A percentile compares a stretch with the other conserved stretches of the same genome.
phyloP scores from a whole-genome alignment of 139 green algal genomes.

The Pleodorina starrii region DNA sequence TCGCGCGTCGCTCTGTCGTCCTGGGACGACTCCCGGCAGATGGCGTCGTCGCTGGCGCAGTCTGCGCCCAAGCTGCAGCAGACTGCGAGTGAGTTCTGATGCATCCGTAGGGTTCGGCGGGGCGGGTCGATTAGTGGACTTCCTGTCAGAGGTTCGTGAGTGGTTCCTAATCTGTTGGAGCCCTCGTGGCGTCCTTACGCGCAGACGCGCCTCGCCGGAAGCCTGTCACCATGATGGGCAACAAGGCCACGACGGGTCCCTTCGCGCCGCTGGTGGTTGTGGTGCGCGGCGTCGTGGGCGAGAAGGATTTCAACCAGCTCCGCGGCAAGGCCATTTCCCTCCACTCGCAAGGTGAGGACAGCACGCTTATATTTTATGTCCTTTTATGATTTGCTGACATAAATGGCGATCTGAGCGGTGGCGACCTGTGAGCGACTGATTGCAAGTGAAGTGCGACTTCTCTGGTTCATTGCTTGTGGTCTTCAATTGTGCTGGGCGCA shows the following conservation, averaged over 20 bases:
- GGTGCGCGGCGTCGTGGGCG: constrained; percentile 85
- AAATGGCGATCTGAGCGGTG: too few species aligned
- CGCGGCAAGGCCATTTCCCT: constrained; percentile 97
- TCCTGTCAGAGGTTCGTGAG: not conserved
- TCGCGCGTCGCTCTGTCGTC: constrained; percentile 50
- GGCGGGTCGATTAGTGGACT: too few species aligned
- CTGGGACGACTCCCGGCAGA: constrained; percentile 49
- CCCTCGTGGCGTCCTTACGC: not conserved
- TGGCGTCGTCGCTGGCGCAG: constrained; percentile 36
- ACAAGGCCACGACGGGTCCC: constrained; percentile 82
- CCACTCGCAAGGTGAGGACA: constrained; percentile 96
- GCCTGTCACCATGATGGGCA: constrained; percentile 79
- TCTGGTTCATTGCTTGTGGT: too few species aligned
- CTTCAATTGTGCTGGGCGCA: too few species aligned
- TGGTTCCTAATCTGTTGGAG: constrained; percentile 10
- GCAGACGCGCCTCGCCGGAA: constrained; percentile 46
- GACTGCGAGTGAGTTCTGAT: constrained; percentile 16
- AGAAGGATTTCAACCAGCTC: constrained; percentile 98
- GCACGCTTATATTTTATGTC: too few species aligned
- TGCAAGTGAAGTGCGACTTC: too few species aligned
- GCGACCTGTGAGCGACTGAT: too few species aligned
- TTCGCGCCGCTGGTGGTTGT: constrained; percentile 95
- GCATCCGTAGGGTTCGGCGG: too few species aligned
- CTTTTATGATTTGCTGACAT: too few species aligned
- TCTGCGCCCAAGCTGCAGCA: constrained; percentile 28